A percentile compares a stretch with the other conserved stretches of the same genome.
phyloP scores from a whole-genome alignment of 2,329 filamentous ascomycete genomes.

The Clonostachys sp. region DNA sequence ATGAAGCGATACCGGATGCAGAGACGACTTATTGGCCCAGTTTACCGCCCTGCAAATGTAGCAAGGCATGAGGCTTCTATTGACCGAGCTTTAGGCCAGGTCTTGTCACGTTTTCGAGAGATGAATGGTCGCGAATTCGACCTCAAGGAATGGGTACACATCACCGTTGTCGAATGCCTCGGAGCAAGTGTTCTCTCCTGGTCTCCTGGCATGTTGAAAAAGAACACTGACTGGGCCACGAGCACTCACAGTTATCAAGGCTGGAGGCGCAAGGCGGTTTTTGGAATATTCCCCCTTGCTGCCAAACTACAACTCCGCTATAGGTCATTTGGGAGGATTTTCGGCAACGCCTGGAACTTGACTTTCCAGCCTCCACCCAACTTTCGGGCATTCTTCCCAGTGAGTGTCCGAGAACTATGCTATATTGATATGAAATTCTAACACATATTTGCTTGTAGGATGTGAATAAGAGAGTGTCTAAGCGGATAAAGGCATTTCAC shows the following conservation, averaged over 20 bases:
- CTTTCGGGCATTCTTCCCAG: constrained; percentile 45
- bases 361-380: constrained; percentile 34
- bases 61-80: constrained; percentile 32
- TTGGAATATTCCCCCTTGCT: constrained; percentile 41
- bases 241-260: constrained; percentile 42
- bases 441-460: constrained; percentile 14
- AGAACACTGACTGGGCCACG: constrained; percentile 38
- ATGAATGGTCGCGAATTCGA: constrained; percentile 35
- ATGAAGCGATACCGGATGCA: constrained; percentile 41
- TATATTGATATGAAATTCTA: not conserved
- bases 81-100: constrained; percentile 29
- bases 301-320: constrained; percentile 31
- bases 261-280: constrained; percentile 47
- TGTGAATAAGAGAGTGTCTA: constrained; percentile 22
- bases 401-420: constrained; percentile 9
- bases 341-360: constrained; percentile 37
- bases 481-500: constrained; percentile 22
- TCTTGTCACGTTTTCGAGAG: constrained; percentile 24
- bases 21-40: constrained; percentile 40
- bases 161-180: constrained; percentile 46
- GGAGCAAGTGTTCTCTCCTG: constrained; percentile 44
- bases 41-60: constrained; percentile 38
- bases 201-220: constrained; percentile 42
- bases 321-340: constrained; percentile 27
- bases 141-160: constrained; percentile 53